A percentile compares a stretch with the other conserved stretches of the same genome.
Evolutionary conservation across 441 rosid genomes (phyloP).

Genomic region (Populus hybrid): DNA sequence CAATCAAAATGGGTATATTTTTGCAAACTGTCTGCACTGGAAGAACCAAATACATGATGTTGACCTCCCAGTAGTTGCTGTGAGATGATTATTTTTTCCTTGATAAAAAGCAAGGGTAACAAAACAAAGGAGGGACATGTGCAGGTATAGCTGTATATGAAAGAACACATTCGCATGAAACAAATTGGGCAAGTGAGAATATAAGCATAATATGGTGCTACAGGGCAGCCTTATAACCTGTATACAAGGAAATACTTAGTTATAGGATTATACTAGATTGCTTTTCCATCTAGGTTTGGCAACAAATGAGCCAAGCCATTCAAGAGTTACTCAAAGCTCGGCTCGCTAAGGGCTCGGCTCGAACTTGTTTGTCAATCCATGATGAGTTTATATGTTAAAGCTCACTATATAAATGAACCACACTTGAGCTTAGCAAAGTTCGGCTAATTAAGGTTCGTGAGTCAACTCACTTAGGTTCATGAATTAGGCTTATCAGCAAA

Average conservation of each 20-base stretch:
- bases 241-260: not conserved
- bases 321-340: too few relatives aligned
- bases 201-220: not conserved
- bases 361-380: not conserved
- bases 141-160: not conserved
- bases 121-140: not conserved
- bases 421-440: not conserved
- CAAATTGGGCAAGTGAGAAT: not conserved
- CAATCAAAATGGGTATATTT: slow-evolving; percentile 71
- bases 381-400: not conserved
- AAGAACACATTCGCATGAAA: not conserved
- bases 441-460: not conserved
- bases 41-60: slow-evolving; percentile 24
- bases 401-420: not conserved
- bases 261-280: not conserved
- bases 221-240: not conserved
- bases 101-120: not conserved
- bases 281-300: not conserved
- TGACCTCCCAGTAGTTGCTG: slow-evolving; percentile 18
- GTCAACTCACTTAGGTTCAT: not conserved
- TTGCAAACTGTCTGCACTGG: slow-evolving; percentile 68
- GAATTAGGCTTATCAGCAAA: not conserved
- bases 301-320: not conserved
- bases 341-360: not conserved
- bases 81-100: slow-evolving; percentile 2